These are phyloP conservation scores for Daldinia grandis DNA, from an alignment of 495 filamentous ascomycete species.

Conservation along the genomic window DNA sequence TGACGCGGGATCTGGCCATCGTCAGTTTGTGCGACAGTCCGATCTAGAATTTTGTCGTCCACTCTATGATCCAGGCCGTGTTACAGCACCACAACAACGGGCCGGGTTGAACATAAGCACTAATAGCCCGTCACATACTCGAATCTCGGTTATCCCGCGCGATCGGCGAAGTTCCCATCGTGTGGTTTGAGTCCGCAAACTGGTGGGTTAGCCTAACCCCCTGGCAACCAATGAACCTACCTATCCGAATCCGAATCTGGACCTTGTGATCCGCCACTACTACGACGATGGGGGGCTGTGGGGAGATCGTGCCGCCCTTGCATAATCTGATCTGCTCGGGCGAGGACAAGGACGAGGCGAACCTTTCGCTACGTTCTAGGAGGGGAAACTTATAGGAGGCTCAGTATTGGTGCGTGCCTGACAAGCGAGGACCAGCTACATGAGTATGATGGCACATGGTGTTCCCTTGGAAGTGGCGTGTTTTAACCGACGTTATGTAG, in stretches of 20 bases:
- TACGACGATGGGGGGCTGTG: not conserved
- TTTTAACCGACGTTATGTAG: not conserved
- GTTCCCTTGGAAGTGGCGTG: not conserved
- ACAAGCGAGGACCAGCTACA: not conserved
- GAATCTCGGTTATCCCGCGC: slow-evolving; percentile 11
- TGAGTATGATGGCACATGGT: not conserved
- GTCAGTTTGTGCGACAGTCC: slow-evolving; percentile 32
- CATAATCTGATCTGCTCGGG: not conserved
- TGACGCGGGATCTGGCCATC: slow-evolving; percentile 2
- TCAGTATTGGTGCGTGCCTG: not conserved
- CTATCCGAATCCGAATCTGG: slow-evolving; percentile 13
- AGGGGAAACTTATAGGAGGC: not conserved
- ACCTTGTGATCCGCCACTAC: slow-evolving; percentile 8
- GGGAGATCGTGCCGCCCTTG: not conserved
- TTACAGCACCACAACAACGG: slow-evolving; percentile 13
- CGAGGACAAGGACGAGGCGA: not conserved
- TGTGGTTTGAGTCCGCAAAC: slow-evolving; percentile 12
- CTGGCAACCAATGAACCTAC: slow-evolving; percentile 4
- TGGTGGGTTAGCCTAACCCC: slow-evolving; percentile 20
- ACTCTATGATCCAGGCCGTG: slow-evolving; percentile 20
- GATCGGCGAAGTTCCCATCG: slow-evolving; percentile 9
- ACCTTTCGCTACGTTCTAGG: not conserved
- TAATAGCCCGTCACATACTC: slow-evolving; percentile 16
- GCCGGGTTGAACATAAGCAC: slow-evolving; percentile 24
- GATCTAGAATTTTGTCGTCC: slow-evolving; percentile 33